Conservation (phyloP, 1,284 basidiomycete genomes). For the Ceraceosorus guamensis region DNA sequence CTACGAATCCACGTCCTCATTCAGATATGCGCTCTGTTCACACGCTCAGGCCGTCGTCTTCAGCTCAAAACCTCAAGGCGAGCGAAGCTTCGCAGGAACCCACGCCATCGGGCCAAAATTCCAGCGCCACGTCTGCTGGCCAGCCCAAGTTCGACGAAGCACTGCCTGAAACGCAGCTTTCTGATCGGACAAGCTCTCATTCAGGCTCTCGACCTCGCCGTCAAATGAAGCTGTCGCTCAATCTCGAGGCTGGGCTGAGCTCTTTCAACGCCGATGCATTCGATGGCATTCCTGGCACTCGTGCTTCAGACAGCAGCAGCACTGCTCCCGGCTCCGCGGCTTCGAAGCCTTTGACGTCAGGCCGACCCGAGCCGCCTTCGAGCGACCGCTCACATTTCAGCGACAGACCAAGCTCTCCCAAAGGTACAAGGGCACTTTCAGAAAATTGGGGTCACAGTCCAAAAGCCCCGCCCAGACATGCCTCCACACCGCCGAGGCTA, state of each 20-base stretch:
- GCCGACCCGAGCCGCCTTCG: background rate
- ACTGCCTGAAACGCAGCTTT: too few species aligned
- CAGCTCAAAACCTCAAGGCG: slow-evolving; percentile 21
- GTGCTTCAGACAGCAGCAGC: background rate
- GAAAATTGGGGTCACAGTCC: background rate
- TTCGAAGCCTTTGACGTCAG: too few species aligned
- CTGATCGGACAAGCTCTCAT: too few species aligned
- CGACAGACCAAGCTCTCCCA: background rate
- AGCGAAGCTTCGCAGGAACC: too few species aligned
- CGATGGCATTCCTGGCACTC: slow-evolving; percentile 14
- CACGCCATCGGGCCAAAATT: too few species aligned
- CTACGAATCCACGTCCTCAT: too few species aligned
- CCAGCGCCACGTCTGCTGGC: too few species aligned
- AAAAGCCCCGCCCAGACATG: too few species aligned
- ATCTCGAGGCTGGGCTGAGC: slow-evolving; percentile 37
- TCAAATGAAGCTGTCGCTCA: slow-evolving; percentile 31
- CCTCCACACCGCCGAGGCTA: background rate
- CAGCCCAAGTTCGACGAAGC: too few species aligned
- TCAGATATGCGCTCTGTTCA: too few species aligned
- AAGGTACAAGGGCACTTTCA: background rate
- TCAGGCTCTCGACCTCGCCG: too few species aligned
- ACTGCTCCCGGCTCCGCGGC: background rate
- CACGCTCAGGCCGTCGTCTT: slow-evolving; percentile 28
- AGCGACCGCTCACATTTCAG: background rate
- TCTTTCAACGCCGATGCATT: slow-evolving; percentile 34